Conservation (phyloP, 495 filamentous ascomycete species). For the Astrocystis sublimbata region DNA sequence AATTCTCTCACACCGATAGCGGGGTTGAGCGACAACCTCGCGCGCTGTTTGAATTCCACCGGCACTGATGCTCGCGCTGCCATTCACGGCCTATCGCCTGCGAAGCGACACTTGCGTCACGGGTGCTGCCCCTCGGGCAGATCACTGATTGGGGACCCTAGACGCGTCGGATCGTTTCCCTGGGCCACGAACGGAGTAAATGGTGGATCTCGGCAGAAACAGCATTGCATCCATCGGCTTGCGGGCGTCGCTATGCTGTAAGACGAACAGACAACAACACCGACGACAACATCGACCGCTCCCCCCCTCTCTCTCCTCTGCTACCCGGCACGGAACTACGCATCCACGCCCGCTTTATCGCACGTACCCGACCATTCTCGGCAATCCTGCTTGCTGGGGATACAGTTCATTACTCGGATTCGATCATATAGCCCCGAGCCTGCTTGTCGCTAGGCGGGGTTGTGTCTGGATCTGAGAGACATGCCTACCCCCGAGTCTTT, state of each 20-base stretch:
- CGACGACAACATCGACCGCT: not conserved
- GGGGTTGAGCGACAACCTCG: not conserved
- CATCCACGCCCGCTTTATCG: not conserved
- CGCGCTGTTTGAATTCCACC: slow-evolving; percentile 6
- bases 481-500: slow-evolving; percentile 28
- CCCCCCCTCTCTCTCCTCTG: not conserved
- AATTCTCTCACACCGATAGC: slow-evolving; percentile 1
- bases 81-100: not conserved
- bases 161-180: too few species aligned
- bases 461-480: not conserved
- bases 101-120: not conserved
- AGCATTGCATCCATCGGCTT: slow-evolving; percentile 18
- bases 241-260: slow-evolving; percentile 25
- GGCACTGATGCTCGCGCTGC: not conserved
- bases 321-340: not conserved
- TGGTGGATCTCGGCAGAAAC: not conserved
- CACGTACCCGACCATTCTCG: not conserved
- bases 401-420: not conserved
- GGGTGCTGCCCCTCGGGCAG: not conserved
- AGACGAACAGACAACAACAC: not conserved
- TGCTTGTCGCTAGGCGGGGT: not conserved
- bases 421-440: not conserved
- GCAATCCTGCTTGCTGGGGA: not conserved
- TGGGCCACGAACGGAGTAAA: too few species aligned
- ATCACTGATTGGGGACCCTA: not conserved